Percentiles rank a stretch among this genome's conserved stretches.
Evolutionary conservation across 1,284 basidiomycete species (phyloP).

Genomic region (Polyporus tsugae): DNA sequence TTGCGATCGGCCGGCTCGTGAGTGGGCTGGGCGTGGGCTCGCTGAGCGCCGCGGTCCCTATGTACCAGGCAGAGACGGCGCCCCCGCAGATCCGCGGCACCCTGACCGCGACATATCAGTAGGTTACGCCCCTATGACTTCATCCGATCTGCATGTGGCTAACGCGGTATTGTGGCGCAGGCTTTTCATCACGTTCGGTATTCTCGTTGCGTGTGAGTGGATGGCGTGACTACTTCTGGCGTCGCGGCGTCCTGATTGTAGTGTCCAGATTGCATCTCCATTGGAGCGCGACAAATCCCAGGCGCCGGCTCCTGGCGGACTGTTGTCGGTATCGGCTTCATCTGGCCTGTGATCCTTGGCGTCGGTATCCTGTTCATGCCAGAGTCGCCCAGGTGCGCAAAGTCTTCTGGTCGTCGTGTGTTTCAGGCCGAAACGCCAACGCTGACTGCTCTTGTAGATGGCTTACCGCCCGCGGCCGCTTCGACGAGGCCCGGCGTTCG

Average conservation of each 20-base stretch:
- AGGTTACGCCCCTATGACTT: slow-evolving; percentile 11
- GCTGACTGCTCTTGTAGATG: slow-evolving; percentile 47
- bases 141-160: background rate
- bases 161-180: slow-evolving; percentile 49
- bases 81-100: slow-evolving; percentile 83
- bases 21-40: slow-evolving; percentile 77
- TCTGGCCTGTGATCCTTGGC: slow-evolving; percentile 73
- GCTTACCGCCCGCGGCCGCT: slow-evolving; percentile 59
- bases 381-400: slow-evolving; percentile 64
- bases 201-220: slow-evolving; percentile 72
- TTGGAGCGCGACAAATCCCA: slow-evolving; percentile 58
- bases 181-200: slow-evolving; percentile 80
- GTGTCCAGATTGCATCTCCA: slow-evolving; percentile 61
- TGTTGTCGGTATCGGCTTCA: slow-evolving; percentile 74
- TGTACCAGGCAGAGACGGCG: slow-evolving; percentile 81
- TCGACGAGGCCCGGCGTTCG: slow-evolving; percentile 60
- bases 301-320: slow-evolving; percentile 70
- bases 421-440: slow-evolving; percentile 41
- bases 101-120: slow-evolving; percentile 53
- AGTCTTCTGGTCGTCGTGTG: slow-evolving; percentile 51
- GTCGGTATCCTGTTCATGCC: slow-evolving; percentile 81
- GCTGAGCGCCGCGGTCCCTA: slow-evolving; percentile 79
- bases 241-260: slow-evolving; percentile 28
- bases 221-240: slow-evolving; percentile 1
- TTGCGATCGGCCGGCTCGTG: slow-evolving; percentile 75